Evolutionary conservation across 2,329 filamentous ascomycete species (phyloP), one percentile per base, ranked within the genome.

Genomic region (Tolypocladium amazonense): DNA sequence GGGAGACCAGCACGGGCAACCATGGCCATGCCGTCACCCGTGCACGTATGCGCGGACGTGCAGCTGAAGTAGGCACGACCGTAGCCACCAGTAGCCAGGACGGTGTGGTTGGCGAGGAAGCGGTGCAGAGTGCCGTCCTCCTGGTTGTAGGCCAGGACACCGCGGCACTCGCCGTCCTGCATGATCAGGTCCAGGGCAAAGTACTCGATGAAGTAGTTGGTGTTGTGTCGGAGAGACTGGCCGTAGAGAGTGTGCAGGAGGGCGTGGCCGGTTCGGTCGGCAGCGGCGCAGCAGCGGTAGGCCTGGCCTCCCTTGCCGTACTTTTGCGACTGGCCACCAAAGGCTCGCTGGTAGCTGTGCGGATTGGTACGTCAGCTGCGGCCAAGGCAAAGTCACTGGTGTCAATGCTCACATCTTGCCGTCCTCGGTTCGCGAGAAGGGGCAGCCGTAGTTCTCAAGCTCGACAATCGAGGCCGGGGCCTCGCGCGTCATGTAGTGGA

Each of bases 161-260:
- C 94, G 67, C 92, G 92, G 82, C 93, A 97, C 76, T 93, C 89
- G 62, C 93, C 93, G 70, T 95, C 90, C 79, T 97, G 89, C 94
- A 97, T 97, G 70, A 99, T 89, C 76, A 97, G 80, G 74, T 97
- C 94, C 67, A 96, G 84, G 69, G 92, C 94, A 75, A 97, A 99
- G 83, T 92, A 97, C 79, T 97, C 94, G 76, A 99, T 97, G 79
- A 99, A 97, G 84, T 97, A 99, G 82, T 97, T 97, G 72, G 93
- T 97, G 83, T 97, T 96, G 84, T 97, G 92, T 73, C 90, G 84
- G 63, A 97, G 85, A 58, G 92, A 97, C 81, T 97, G 93, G 70
- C 94, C 94, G 78, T 97, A 99, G 66, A 99, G 89, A 33, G 94
- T 99, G 84, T 99, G 94, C 58, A 99, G 86, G 67, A 99, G 89